Percentiles rank a stretch among this genome's conserved stretches.
These are phyloP conservation scores for Dioscorea alata DNA, from an alignment of 106 monocot genomes.

Conservation along the genomic window DNA sequence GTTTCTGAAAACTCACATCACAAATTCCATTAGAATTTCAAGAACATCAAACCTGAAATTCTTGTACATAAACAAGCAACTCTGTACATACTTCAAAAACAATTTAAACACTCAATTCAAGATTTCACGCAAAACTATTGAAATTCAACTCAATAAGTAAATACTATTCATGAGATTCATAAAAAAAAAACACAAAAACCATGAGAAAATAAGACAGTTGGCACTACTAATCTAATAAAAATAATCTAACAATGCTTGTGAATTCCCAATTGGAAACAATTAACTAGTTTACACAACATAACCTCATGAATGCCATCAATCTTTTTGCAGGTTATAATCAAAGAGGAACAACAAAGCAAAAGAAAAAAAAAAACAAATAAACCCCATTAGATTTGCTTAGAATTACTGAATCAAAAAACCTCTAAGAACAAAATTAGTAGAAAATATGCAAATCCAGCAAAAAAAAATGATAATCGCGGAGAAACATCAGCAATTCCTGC, in stretches of 20 bases:
- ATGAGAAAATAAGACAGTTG: too few relatives aligned
- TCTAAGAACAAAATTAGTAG: neutral
- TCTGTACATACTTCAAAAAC: neutral
- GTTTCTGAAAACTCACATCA: constrained; percentile 33
- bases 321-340: too few relatives aligned
- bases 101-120: neutral
- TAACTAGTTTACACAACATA: too few relatives aligned
- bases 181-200: neutral
- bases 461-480: neutral
- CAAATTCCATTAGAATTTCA: neutral
- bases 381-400: neutral
- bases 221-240: too few relatives aligned
- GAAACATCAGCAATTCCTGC: neutral
- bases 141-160: neutral
- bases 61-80: neutral
- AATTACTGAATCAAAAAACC: neutral
- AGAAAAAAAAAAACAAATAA: too few relatives aligned
- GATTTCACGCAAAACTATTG: neutral
- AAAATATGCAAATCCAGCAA: neutral
- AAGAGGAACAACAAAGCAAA: too few relatives aligned
- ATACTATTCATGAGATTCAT: neutral
- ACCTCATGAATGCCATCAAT: too few relatives aligned
- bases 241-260: too few relatives aligned
- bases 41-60: neutral
- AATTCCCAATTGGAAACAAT: too few relatives aligned